Evolutionary conservation across 192 early-diverging fungal species (phyloP).

Genomic region (Coemansia sp.): DNA sequence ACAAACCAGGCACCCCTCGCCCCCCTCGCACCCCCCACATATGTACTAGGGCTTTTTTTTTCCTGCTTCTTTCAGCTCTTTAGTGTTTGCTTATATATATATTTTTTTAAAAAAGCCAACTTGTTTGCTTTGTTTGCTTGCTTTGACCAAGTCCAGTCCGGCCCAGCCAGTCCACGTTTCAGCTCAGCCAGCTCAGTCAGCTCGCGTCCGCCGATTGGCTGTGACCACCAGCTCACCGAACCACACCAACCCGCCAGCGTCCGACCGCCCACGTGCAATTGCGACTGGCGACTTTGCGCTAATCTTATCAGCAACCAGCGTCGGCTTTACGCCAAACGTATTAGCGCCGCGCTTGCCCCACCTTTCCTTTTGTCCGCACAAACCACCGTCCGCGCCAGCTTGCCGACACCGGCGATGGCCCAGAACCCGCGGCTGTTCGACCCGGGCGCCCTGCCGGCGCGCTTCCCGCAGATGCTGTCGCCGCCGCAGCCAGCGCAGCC

Average conservation of each 20-base stretch:
- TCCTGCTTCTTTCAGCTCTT: neutral
- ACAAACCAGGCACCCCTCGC: constrained; percentile 3
- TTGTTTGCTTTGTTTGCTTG: neutral
- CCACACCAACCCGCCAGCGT: neutral
- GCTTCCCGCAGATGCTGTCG: constrained; percentile 12
- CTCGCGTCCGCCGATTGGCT: neutral
- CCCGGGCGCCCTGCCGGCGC: constrained; percentile 5
- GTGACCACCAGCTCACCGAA: neutral
- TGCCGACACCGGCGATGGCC: constrained; percentile 4
- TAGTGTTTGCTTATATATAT: neutral
- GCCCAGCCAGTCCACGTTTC: too few species aligned
- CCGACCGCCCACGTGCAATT: neutral
- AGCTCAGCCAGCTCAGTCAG: neutral
- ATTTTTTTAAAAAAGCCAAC: too few species aligned
- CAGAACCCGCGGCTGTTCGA: constrained; percentile 20
- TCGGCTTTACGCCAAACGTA: too few species aligned
- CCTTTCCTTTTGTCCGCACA: constrained; percentile 7
- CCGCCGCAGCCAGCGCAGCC: constrained; percentile 3
- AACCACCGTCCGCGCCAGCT: neutral
- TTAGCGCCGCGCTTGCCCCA: too few species aligned
- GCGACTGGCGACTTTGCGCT: neutral
- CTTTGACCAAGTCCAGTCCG: neutral
- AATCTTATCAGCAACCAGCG: constrained; percentile 12
- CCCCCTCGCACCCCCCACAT: neutral
- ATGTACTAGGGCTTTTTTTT: neutral